Percentiles rank a stretch among this genome's conserved stretches.
Evolutionary conservation across 768 basidiomycete species (phyloP).

Genomic region (Kwoniella sp.): DNA sequence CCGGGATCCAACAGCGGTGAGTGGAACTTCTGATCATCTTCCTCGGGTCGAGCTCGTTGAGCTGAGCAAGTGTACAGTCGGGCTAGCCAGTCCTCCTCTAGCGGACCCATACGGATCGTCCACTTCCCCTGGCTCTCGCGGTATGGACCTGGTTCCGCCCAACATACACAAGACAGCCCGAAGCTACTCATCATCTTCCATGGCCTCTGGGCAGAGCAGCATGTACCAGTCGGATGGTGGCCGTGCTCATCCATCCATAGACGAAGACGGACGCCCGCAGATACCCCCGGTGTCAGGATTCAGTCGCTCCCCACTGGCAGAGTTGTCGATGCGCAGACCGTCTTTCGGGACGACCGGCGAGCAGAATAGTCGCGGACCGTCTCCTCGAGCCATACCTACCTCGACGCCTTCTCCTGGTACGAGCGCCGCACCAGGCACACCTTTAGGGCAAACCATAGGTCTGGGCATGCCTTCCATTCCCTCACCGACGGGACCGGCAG

Average conservation of each 20-base stretch:
- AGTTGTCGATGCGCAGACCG: slow-evolving; percentile 12
- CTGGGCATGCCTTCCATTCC: too few species aligned
- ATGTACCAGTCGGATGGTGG: slow-evolving; percentile 16
- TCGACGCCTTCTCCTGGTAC: slow-evolving; percentile 8
- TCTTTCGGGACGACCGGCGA: neutral
- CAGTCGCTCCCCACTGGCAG: slow-evolving; percentile 24
- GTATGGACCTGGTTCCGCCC: slow-evolving; percentile 29
- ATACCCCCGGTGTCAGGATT: neutral
- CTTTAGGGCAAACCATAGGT: too few species aligned
- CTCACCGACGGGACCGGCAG: too few species aligned
- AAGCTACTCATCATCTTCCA: slow-evolving; percentile 35
- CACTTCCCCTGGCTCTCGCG: slow-evolving; percentile 15
- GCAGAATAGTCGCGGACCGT: too few species aligned
- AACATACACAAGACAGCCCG: slow-evolving; percentile 16
- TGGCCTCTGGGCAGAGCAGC: slow-evolving; percentile 22
- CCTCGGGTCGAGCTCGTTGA: neutral
- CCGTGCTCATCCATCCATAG: slow-evolving; percentile 16
- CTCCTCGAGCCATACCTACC: too few species aligned
- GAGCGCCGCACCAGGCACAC: too few species aligned
- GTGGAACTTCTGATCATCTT: neutral
- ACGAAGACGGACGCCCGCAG: slow-evolving; percentile 24
- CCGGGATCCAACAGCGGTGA: slow-evolving; percentile 5
- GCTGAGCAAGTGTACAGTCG: neutral
- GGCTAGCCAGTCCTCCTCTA: slow-evolving; percentile 2
- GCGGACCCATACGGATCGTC: slow-evolving; percentile 13